phyloP scores from a whole-genome alignment of 139 green algal species.

The Trebouxia sp. region DNA sequence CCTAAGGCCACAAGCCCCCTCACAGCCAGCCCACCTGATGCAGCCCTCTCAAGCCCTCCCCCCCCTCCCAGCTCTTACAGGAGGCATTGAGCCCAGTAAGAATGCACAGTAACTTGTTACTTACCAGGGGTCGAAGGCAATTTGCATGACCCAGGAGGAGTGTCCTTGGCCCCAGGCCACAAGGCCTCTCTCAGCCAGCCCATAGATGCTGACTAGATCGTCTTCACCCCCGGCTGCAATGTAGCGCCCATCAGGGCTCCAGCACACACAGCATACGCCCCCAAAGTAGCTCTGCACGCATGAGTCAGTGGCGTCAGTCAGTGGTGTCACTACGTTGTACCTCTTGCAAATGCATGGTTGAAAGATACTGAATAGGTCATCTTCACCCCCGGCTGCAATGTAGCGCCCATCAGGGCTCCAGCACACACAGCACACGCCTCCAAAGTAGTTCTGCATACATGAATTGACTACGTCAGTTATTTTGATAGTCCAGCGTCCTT shows the following conservation, averaged over 20 bases:
- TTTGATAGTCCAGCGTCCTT: too few species aligned
- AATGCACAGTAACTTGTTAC: not conserved
- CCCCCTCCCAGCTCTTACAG: too few species aligned
- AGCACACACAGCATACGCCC: slow-evolving; percentile 83
- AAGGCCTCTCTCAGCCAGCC: slow-evolving; percentile 46
- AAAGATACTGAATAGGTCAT: slow-evolving; percentile 91
- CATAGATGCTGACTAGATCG: slow-evolving; percentile 87
- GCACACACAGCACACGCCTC: slow-evolving; percentile 80
- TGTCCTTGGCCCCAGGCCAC: slow-evolving; percentile 83
- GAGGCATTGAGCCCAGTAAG: too few species aligned
- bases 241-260: slow-evolving; percentile 77
- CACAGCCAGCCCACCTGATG: slow-evolving; percentile 44
- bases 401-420: slow-evolving; percentile 82
- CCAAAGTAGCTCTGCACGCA: slow-evolving; percentile 84
- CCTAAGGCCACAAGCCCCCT: slow-evolving; percentile 65
- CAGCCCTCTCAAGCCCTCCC: too few species aligned
- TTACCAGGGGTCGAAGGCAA: slow-evolving; percentile 65
- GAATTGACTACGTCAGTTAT: not conserved
- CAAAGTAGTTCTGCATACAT: slow-evolving; percentile 82
- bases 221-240: slow-evolving; percentile 89
- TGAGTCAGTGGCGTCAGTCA: not conserved
- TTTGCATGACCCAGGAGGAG: slow-evolving; percentile 72
- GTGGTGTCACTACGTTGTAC: too few species aligned
- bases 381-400: slow-evolving; percentile 86
- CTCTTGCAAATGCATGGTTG: too few species aligned